Conservation (phyloP, 2,329 filamentous ascomycete genomes). For the Aureobasidium sp. region DNA sequence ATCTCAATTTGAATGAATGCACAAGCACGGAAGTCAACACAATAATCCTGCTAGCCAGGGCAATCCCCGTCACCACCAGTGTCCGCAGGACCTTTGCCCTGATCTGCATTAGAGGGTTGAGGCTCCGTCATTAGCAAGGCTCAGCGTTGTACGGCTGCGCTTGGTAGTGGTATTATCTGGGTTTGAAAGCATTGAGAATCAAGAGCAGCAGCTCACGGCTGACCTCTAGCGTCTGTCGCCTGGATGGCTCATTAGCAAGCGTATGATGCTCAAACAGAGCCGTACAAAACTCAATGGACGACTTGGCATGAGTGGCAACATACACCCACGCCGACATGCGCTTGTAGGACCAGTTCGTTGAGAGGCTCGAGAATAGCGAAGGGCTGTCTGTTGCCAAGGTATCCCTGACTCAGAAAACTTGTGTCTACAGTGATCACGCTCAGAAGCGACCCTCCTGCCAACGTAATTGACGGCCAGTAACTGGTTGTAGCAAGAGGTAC, state of each 20-base stretch:
- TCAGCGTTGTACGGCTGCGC: neutral
- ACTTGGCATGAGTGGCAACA: neutral
- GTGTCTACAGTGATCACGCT: neutral
- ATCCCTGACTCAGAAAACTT: neutral
- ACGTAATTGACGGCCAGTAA: too few relatives aligned
- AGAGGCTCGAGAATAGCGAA: neutral
- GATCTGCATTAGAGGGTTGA: neutral
- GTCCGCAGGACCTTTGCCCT: neutral
- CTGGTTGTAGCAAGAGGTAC: too few relatives aligned
- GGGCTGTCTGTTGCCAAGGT: neutral
- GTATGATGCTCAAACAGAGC: neutral
- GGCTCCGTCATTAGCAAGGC: neutral
- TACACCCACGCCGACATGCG: neutral
- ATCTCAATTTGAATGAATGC: neutral
- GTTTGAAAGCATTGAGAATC: neutral
- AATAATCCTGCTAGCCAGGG: neutral
- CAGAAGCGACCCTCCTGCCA: too few relatives aligned
- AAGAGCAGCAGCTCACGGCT: neutral
- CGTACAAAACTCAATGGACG: neutral
- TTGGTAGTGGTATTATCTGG: neutral
- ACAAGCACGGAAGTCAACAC: neutral
- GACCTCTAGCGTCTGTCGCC: too few relatives aligned
- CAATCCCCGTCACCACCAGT: neutral
- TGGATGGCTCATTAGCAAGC: neutral
- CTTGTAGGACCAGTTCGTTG: neutral